Base-by-base conservation (phyloP, 208 protist species). In the Trypanosoma boissoni region DNA sequence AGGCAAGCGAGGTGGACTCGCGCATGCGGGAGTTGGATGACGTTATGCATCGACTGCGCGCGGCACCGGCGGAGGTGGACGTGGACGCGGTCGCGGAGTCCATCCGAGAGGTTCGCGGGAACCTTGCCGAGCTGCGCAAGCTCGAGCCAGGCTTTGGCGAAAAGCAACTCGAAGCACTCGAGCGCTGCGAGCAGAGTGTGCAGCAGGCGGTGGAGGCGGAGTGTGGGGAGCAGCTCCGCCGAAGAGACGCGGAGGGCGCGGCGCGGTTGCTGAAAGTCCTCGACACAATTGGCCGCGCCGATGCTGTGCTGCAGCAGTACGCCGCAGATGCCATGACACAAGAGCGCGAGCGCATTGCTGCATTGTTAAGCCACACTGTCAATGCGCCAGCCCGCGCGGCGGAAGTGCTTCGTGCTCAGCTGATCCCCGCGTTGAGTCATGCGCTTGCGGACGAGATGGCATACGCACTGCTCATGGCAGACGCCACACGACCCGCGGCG, bases 121-220 rank as follows among this genome's bases (percentile, higher is more conserved):
- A 80, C 42, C 56, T 92, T 21, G 58, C 64, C n/a, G 74, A 77
- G 18, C 65, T 92, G 27, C 60, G 68, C 6, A 48, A 60, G 18
- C 59, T 88, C 34, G 85, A 92, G 9, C 57, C 74, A 21, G 67
- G 69, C 16, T 88, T 81, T 45, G 85, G 85, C 9, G 73, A 79
- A 42, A 72, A 78, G 57, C 69, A 84, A 64, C 56, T 68, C n/a
- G 62, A 69, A 1, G 48, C 65, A 43, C 61, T 92, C 14, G 72
- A 76, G 42, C 49, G 75, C 52, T 81, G 80, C 48, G 85, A 88
- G 45, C 72, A 77, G 53, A 63, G 69, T 18, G 70, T 92, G 10
- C 72, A 88, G 57, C 54, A 68, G 14, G 68, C 65, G 2, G 55
- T 92, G 21, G 85, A 92, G 64, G 57, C 69, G 39, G 78, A 87